These are phyloP conservation scores for Sinapis alba DNA, from an alignment of 441 rosid species.

Conservation along the genomic window DNA sequence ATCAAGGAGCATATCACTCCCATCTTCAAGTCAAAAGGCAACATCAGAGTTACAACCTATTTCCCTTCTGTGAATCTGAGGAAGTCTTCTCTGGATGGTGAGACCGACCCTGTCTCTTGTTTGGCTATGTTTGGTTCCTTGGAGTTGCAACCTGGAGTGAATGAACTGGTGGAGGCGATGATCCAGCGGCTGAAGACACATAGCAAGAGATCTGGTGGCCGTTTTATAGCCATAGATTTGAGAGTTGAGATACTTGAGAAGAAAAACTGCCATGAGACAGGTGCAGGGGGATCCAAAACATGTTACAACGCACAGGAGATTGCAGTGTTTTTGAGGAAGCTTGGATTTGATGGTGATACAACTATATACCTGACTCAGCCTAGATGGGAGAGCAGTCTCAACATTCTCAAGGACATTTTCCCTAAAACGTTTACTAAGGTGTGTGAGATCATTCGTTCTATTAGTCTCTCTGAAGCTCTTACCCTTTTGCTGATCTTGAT, in stretches of 20 bases:
- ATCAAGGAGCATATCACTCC: slow-evolving; percentile 70
- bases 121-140: slow-evolving; percentile 88
- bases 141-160: slow-evolving; percentile 72
- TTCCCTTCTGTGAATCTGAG: slow-evolving; percentile 91
- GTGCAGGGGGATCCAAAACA: slow-evolving; percentile 57
- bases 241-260: slow-evolving; percentile 74
- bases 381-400: slow-evolving; percentile 88
- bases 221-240: slow-evolving; percentile 88
- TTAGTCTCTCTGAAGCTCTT: slow-evolving; percentile 9
- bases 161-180: slow-evolving; percentile 78
- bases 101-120: slow-evolving; percentile 69
- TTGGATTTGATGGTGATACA: slow-evolving; percentile 76
- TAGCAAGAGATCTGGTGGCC: slow-evolving; percentile 72
- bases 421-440: slow-evolving; percentile 96
- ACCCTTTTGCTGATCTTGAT: neutral
- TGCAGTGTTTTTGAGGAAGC: slow-evolving; percentile 80
- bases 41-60: slow-evolving; percentile 86
- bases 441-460: neutral
- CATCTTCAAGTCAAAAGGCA: slow-evolving; percentile 67
- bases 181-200: slow-evolving; percentile 68
- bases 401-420: slow-evolving; percentile 81
- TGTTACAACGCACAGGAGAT: slow-evolving; percentile 85
- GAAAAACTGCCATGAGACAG: slow-evolving; percentile 62
- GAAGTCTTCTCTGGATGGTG: slow-evolving; percentile 55
- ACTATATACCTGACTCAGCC: slow-evolving; percentile 88